Evolutionary conservation across 1,284 basidiomycete species (phyloP), one percentile per base, ranked within the genome.

Genomic region (Trichosporon sp.): DNA sequence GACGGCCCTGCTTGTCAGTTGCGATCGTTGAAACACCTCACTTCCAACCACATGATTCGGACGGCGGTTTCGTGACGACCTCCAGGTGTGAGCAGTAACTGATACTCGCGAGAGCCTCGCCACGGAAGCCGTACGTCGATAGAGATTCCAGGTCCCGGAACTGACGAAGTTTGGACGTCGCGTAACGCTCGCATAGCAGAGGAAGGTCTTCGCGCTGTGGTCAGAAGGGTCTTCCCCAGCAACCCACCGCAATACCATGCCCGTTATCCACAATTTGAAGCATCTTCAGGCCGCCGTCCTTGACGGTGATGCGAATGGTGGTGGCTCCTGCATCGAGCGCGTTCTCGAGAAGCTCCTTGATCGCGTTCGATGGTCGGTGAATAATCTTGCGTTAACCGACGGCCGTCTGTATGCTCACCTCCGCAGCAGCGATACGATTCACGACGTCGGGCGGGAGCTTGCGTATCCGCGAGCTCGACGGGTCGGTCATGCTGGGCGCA

Each of bases 231-330:
- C 56, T 18, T 7, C 3, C 2, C 1, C 31, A 2, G 4, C 25
- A 2, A 70, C 88, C 76, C 75, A 94, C 93, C 58, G 91, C 87
- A 75, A 99, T 97, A 1, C 96, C 96, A 80, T 88, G 92, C 0
- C 96, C 97, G 77, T 99, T 98, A 80, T 99, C 97, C 76, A 95
- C 92, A 66, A 99, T 97, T 83, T 98, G 95, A 29, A 99, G 87
- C 62, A 95, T 85, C 81, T 97, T 99, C 85, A 99, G 85, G 0
- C 97, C 97, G 1, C 97, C 97, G 69, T 99, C 96, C 82, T 97
- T 98, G 74, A 96, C 87, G 0, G 90, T 92, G 66, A 99, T 86
- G 62, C 90, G 90, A 77, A 99, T 94, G 0, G 89, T 89, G 0
- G 92, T 96, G 31, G 95, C 86, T 1, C 92, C 91, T 0, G 97